phyloP scores from a whole-genome alignment of 441 rosid genomes.

The Populus hybrid region DNA sequence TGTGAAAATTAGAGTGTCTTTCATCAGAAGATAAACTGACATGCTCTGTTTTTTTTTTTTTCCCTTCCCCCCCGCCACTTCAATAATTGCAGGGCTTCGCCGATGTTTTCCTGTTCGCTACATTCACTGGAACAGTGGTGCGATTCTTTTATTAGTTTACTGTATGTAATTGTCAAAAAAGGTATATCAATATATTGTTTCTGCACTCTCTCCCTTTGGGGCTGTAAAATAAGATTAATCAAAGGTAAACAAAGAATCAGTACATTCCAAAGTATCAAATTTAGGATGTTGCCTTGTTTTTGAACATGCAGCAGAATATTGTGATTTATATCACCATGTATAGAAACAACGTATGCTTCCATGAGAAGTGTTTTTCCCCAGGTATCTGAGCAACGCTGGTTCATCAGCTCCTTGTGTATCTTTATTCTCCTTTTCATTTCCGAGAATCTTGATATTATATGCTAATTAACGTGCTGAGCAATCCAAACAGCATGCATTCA shows the following conservation, averaged over 20 bases:
- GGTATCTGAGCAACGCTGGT: not conserved
- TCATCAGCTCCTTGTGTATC: not conserved
- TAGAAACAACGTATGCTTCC: slow-evolving; percentile 27
- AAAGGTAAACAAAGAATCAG: slow-evolving; percentile 18
- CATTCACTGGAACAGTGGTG: slow-evolving; percentile 31
- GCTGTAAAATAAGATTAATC: slow-evolving; percentile 48
- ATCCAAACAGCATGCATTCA: not conserved
- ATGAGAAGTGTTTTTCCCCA: slow-evolving; percentile 11
- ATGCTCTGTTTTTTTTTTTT: not conserved
- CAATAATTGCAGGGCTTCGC: slow-evolving; percentile 41
- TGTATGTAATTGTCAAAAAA: slow-evolving; percentile 51
- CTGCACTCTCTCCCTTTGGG: slow-evolving; percentile 24
- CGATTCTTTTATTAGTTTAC: slow-evolving; percentile 56
- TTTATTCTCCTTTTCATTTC: not conserved
- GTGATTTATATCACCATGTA: slow-evolving; percentile 25
- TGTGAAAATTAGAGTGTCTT: not conserved
- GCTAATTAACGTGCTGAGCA: no score
- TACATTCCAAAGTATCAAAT: slow-evolving; percentile 17
- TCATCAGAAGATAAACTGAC: slow-evolving; percentile 5
- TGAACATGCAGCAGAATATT: slow-evolving; percentile 28
- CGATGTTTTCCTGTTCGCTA: slow-evolving; percentile 22
- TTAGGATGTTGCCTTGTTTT: slow-evolving; percentile 31
- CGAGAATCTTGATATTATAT: not conserved
- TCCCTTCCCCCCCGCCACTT: not conserved
- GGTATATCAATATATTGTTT: slow-evolving; percentile 33